Conservation (phyloP, 2,329 filamentous ascomycete genomes). For the Microthyrium microscopicum region DNA sequence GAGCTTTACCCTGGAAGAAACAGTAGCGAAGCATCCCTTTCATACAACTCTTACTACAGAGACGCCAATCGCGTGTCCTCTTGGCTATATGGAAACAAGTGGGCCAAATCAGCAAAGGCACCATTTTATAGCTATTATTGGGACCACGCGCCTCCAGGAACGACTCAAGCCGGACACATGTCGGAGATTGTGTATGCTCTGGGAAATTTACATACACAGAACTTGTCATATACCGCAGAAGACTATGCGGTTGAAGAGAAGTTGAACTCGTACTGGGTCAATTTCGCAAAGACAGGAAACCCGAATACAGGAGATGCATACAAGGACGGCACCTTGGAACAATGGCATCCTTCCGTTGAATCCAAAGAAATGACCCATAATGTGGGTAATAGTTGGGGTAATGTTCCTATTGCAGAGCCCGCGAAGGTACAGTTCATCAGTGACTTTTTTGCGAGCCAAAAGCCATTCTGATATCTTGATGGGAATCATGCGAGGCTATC, state of each 20-base stretch:
- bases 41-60: conserved; percentile 1
- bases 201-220: conserved; percentile 20
- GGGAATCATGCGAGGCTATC: too few relatives aligned
- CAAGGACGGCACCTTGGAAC: too few relatives aligned
- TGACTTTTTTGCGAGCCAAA: too few relatives aligned
- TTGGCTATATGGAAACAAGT: conserved; percentile 12
- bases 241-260: conserved; percentile 15
- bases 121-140: conserved; percentile 22
- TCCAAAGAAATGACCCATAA: too few relatives aligned
- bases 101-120: conserved; percentile 9
- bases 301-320: too few relatives aligned
- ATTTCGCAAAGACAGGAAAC: neutral
- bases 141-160: conserved; percentile 21
- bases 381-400: too few relatives aligned
- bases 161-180: conserved; percentile 19
- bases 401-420: too few relatives aligned
- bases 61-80: conserved; percentile 15
- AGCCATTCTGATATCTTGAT: too few relatives aligned
- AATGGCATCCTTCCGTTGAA: too few relatives aligned
- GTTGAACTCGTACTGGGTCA: neutral
- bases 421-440: too few relatives aligned
- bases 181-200: conserved; percentile 24
- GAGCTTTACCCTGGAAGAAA: neutral
- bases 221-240: conserved; percentile 14
- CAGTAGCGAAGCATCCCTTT: neutral